phyloP scores from a whole-genome alignment of 768 basidiomycete genomes.

The Cyclocybe aegerita region DNA sequence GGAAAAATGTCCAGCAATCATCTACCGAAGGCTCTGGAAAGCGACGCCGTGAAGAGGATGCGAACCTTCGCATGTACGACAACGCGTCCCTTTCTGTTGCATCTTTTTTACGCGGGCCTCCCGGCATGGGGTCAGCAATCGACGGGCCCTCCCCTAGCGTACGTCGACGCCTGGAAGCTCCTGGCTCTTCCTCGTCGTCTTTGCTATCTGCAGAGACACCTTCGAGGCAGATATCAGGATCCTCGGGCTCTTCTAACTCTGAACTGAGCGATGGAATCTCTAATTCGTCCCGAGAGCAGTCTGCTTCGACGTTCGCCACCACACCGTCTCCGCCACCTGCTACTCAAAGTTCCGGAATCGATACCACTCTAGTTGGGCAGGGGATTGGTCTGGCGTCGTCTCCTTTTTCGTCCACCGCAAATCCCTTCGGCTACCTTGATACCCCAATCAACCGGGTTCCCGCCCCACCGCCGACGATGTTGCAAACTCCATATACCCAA shows the following conservation, averaged over 20 bases:
- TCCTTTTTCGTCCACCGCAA: constrained; percentile 25
- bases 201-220: constrained; percentile 15
- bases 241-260: constrained; percentile 18
- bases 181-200: constrained; percentile 7
- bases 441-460: constrained; percentile 29
- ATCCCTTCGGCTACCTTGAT: constrained; percentile 65
- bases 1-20: constrained; percentile 37
- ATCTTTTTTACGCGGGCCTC: constrained; percentile 45
- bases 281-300: constrained; percentile 7
- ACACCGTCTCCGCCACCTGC: constrained; percentile 25
- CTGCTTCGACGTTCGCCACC: constrained; percentile 26
- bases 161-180: constrained; percentile 32
- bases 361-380: not conserved
- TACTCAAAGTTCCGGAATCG: not conserved
- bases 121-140: constrained; percentile 19
- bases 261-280: constrained; percentile 11
- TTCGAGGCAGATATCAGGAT: constrained; percentile 9
- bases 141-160: constrained; percentile 33
- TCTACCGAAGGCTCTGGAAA: constrained; percentile 35
- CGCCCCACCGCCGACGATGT: constrained; percentile 25
- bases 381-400: too few relatives aligned
- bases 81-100: constrained; percentile 55
- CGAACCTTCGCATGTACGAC: constrained; percentile 49
- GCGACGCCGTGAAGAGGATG: constrained; percentile 58
- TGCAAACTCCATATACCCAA: constrained; percentile 30